These are phyloP conservation scores for Syncephalastrum contaminatum DNA, from an alignment of 371 early-diverging fungal species.

Conservation along the genomic window DNA sequence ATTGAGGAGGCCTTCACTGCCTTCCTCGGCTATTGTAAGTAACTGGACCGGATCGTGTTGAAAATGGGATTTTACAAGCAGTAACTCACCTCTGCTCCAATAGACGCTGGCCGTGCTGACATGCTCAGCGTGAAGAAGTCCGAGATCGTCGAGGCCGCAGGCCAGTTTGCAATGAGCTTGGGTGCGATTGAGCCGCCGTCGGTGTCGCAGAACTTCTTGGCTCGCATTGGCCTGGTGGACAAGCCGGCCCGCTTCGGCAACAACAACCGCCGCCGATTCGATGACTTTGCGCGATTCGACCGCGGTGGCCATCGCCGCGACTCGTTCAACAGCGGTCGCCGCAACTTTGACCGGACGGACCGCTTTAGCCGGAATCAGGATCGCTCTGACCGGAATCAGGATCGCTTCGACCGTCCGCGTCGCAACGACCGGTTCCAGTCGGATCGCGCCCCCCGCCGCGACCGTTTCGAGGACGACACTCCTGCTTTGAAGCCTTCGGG, in stretches of 20 bases:
- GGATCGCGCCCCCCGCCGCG: too few species aligned
- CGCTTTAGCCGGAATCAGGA: slow-evolving; percentile 4
- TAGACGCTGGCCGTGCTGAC: slow-evolving; percentile 42
- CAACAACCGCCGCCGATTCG: too few species aligned
- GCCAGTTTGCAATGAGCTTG: too few species aligned
- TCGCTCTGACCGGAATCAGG: slow-evolving; percentile 11
- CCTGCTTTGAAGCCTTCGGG: too few species aligned
- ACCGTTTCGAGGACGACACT: too few species aligned
- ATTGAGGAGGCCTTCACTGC: slow-evolving; percentile 61
- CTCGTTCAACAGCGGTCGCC: slow-evolving; percentile 40
- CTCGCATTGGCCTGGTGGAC: too few species aligned
- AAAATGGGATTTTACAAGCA: slow-evolving; percentile 1
- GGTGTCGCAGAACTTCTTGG: slow-evolving; percentile 49
- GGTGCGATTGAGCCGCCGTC: slow-evolving; percentile 13
- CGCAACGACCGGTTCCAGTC: too few species aligned
- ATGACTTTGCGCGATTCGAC: too few species aligned
- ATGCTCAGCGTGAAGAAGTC: slow-evolving; percentile 40
- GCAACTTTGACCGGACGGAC: slow-evolving; percentile 13
- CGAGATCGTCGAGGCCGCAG: slow-evolving; percentile 7
- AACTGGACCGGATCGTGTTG: background rate
- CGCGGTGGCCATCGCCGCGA: slow-evolving; percentile 31
- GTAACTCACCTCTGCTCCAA: background rate
- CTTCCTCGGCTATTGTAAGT: slow-evolving; percentile 69
- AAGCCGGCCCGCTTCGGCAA: too few species aligned
- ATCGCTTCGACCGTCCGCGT: too few species aligned